Evolutionary conservation across 106 monocot species (phyloP).

Genomic region (Alisma plantagoaquatica): DNA sequence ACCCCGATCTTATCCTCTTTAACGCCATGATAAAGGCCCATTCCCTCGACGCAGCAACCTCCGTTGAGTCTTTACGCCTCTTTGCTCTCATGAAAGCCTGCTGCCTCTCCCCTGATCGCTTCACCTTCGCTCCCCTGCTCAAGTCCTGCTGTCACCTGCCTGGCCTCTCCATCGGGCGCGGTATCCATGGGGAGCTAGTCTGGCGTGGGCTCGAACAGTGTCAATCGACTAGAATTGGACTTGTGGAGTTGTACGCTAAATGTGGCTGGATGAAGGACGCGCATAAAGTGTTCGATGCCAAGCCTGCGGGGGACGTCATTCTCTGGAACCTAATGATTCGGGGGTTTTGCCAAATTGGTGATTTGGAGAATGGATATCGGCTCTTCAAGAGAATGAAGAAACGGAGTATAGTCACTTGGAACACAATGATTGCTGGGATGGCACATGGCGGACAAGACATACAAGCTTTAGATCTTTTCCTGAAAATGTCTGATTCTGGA

Average conservation of each 20-base stretch:
- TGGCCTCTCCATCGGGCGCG: conserved; percentile 17
- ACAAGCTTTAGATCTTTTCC: conserved; percentile 16
- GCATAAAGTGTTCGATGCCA: conserved; percentile 42
- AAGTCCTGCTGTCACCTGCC: conserved; percentile 23
- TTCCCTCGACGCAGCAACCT: conserved; percentile 7
- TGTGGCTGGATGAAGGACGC: conserved; percentile 26
- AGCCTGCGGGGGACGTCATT: conserved; percentile 28
- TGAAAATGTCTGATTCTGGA: conserved; percentile 11
- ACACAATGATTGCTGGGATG: conserved; percentile 18
- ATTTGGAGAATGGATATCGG: conserved; percentile 28
- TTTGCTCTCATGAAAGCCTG: conserved; percentile 20
- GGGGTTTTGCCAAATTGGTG: conserved; percentile 35
- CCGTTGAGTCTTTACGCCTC: conserved; percentile 22
- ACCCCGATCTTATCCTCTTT: conserved; percentile 40
- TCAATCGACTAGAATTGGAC: conserved; percentile 44
- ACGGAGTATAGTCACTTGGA: conserved; percentile 29
- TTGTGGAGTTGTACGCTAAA: conserved; percentile 62
- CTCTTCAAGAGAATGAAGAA: conserved; percentile 42
- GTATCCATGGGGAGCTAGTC: conserved; percentile 30
- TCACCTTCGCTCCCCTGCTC: conserved; percentile 60
- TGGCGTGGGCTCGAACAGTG: conserved; percentile 43
- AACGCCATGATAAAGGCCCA: conserved; percentile 52
- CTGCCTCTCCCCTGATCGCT: conserved; percentile 19
- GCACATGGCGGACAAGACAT: conserved; percentile 3
- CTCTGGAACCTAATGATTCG: conserved; percentile 57